Base-by-base conservation (phyloP, 1,284 basidiomycete species). In the Cutaneotrichosporon mucoides region DNA sequence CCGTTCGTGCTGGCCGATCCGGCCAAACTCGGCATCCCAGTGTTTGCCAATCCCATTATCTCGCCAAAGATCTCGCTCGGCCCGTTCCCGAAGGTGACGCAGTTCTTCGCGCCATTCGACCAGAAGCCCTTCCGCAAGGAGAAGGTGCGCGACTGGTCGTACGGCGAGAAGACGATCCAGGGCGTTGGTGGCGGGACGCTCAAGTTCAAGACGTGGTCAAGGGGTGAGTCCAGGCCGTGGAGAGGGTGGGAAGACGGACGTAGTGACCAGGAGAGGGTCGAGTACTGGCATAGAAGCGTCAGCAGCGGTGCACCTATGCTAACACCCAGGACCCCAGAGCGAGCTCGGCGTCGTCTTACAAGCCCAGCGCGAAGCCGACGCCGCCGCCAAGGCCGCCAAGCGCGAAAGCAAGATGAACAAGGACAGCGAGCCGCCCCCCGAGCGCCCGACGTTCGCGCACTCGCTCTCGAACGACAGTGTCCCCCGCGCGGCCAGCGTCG, bases 1-100 rank as follows among this genome's bases (percentile, higher is more conserved):
- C 65, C 68, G 7, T 77, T 75, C 53, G 61, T 73, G 2, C 61
- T 62, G 5, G 75, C 75, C 24, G 70, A 76, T 50, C 51, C 73
- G 1, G 58, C 51, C 8, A 62, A 51, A 33, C 58, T 77, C 13
- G 73, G 71, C 15, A 67, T 76, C 62, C 75, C 75, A 2, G 69
- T 77, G 5, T 75, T 70, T 56, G 37, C 66, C n/a, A 72, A 72
- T 45, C 75, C 75, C 8, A 75, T 76, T 57, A 56, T 61, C 24
- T 45, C 68, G 35, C 71, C 73, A 8, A 70, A 68, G 36, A 66
- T 73, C 57, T 48, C 55, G 5, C 64, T 74, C 16, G 62, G 67
- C 13, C 44, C 60, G 4, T 74, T 75, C 60, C 75, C 75, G 13
- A 74, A 68, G 53, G 69, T 76, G 40, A 75, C 75, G 1, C 62